Percentiles rank a stretch among this genome's conserved stretches.
phyloP scores from a whole-genome alignment of 2,329 filamentous ascomycete genomes.

The Aspergillus felis region DNA sequence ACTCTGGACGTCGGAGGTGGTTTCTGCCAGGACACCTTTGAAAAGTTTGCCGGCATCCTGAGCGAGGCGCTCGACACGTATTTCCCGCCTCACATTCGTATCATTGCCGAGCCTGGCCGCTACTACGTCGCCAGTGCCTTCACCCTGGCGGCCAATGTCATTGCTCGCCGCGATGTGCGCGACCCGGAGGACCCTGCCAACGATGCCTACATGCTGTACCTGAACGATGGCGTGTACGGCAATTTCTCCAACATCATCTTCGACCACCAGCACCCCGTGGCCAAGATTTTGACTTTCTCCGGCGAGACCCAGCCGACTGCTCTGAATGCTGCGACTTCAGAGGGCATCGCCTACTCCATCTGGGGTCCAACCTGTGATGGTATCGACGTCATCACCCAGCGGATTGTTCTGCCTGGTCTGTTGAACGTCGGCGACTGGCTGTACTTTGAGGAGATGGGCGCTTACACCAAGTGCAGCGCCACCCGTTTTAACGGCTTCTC shows the following conservation, averaged over 20 bases:
- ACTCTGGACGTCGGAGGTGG: constrained; percentile 93
- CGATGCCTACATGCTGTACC: constrained; percentile 85
- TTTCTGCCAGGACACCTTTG: constrained; percentile 87
- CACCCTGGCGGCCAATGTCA: constrained; percentile 92
- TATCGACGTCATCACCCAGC: constrained; percentile 88
- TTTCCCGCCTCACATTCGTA: constrained; percentile 75
- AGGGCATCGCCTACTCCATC: constrained; percentile 79
- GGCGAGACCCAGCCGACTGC: constrained; percentile 56
- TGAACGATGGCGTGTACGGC: constrained; percentile 96
- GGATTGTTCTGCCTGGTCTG: constrained; percentile 69
- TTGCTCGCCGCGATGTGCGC: constrained; percentile 84
- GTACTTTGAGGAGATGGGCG: constrained; percentile 98
- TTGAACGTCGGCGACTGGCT: constrained; percentile 95
- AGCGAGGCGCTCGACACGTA: constrained; percentile 77
- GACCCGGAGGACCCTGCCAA: constrained; percentile 52
- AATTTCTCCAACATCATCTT: constrained; percentile 99
- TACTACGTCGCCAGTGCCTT: constrained; percentile 95
- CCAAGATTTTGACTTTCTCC: constrained; percentile 70
- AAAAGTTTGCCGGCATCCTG: constrained; percentile 80
- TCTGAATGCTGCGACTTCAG: constrained; percentile 36
- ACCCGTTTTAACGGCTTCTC: constrained; percentile 98
- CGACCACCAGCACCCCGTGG: constrained; percentile 88
- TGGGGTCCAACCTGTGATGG: constrained; percentile 98
- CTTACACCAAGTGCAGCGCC: constrained; percentile 96
- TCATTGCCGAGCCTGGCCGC: constrained; percentile 94